phyloP scores from a whole-genome alignment of 2,329 filamentous ascomycete genomes.

The Paraphaeosphaeria minitans region DNA sequence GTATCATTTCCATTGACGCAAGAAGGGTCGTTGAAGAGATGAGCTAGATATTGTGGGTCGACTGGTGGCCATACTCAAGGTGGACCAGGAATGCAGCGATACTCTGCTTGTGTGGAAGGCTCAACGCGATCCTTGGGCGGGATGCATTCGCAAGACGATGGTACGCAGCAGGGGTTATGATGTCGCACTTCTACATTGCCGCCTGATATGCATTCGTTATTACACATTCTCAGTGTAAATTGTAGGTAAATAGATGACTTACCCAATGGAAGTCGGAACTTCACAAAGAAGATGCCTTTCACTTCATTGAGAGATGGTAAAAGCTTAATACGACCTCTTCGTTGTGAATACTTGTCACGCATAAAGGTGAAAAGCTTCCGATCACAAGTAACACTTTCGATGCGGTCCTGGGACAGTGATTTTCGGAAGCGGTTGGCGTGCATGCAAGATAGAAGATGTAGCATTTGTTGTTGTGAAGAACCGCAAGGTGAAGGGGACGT shows the following conservation, averaged over 20 bases:
- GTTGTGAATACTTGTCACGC: constrained; percentile 14
- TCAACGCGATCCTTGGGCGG: constrained; percentile 27
- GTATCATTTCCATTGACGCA: constrained; percentile 24
- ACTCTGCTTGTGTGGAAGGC: constrained; percentile 26
- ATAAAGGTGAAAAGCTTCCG: constrained; percentile 26
- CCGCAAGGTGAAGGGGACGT: neutral
- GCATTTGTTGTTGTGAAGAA: constrained; percentile 11
- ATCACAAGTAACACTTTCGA: constrained; percentile 24
- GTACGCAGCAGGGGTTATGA: constrained; percentile 22
- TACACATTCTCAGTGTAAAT: no score
- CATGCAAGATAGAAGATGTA: constrained; percentile 30
- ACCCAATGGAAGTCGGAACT: constrained; percentile 9
- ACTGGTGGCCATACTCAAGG: constrained; percentile 27
- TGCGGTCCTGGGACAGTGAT: constrained; percentile 23
- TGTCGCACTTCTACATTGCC: constrained; percentile 28
- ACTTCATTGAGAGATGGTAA: constrained; percentile 23
- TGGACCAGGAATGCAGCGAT: constrained; percentile 26
- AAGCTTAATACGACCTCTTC: constrained; percentile 15
- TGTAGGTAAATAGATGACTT: neutral
- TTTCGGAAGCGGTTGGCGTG: constrained; percentile 18
- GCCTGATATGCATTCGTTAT: constrained; percentile 9
- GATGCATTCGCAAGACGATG: constrained; percentile 26
- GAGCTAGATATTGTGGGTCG: constrained; percentile 24
- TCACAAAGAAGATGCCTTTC: constrained; percentile 28
- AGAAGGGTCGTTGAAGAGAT: constrained; percentile 23